Base-by-base conservation (phyloP, 352 stramenopile species). In the Pythium phragmiticola region DNA sequence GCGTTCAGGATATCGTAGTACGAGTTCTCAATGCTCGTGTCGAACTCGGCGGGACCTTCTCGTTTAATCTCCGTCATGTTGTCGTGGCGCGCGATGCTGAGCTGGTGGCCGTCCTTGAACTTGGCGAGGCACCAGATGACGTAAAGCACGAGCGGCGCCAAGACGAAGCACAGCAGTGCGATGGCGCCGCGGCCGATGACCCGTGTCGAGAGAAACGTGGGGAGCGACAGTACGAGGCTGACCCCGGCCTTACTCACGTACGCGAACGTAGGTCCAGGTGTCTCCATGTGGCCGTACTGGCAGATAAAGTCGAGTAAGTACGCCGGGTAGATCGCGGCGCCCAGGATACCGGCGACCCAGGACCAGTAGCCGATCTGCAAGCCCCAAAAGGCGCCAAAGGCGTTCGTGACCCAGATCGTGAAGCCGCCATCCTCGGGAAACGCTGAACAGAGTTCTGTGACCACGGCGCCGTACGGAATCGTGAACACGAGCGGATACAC, bases 351-450 rank as follows among this genome's bases (percentile, higher is more conserved):
- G 47, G 84, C 82, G 50, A 91, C 72, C 77, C 85, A 95, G 14
- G 81, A 89, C 83, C 84, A 95, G 70, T 89, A 95, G 57, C 81
- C 84, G 37, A 90, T 74, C 46, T 90, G 84, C 45, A 92, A 87
- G 11, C 74, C 84, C 87, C 84, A 94, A 49, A 91, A 94, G 9
- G 78, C 66, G 0, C 84, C 84, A 23, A 88, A 89, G 5, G 78
- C 77, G 33, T 89, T 88, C 11, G 77, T 57, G 4, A 87, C 76
- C 82, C 82, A 91, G 46, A 90, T 70, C n/a, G 76, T 78, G 36
- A 92, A 93, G n/a, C 82, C 80, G 4, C 80, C 82, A 55, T 92
- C 84, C 56, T 91, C 82, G 0, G 84, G 84, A 55, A 91, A 94
- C 8, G 84, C 82, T 2, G 80, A 80, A 42, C 76, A 87, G 28